Evolutionary conservation across 2,329 filamentous ascomycete genomes (phyloP).

Genomic region (Penicillium sclerotigenum): DNA sequence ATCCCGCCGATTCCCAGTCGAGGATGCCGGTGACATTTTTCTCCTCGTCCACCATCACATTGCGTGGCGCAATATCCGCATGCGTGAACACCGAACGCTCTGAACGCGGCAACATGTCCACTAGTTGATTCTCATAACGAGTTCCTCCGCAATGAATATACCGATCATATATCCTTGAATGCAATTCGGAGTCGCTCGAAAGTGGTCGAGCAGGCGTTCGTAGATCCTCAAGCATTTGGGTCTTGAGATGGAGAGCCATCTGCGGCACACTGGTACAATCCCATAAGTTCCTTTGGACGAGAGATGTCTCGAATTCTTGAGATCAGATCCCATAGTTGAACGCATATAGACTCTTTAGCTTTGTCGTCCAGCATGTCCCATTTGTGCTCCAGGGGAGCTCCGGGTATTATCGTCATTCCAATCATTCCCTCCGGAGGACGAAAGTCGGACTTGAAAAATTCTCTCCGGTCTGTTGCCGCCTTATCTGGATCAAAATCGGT

Average conservation of each 20-base stretch:
- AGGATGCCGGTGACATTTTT: slow-evolving; percentile 33
- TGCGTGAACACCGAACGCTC: slow-evolving; percentile 32
- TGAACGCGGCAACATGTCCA: slow-evolving; percentile 26
- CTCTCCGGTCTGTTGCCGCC: no score
- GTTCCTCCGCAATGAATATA: slow-evolving; percentile 24
- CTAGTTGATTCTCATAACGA: slow-evolving; percentile 20
- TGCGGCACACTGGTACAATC: slow-evolving; percentile 23
- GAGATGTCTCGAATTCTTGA: slow-evolving; percentile 5
- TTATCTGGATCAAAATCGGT: no score
- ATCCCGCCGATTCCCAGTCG: slow-evolving; percentile 43
- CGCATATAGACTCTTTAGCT: slow-evolving; percentile 22
- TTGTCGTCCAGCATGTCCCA: slow-evolving; percentile 20
- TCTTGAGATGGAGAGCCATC: slow-evolving; percentile 22
- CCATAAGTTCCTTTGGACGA: slow-evolving; percentile 14
- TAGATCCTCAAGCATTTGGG: slow-evolving; percentile 22
- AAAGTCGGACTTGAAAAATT: no score
- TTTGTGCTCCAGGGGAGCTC: slow-evolving; percentile 13
- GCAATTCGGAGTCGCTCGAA: slow-evolving; percentile 19
- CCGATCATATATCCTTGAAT: slow-evolving; percentile 24
- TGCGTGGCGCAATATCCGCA: slow-evolving; percentile 33
- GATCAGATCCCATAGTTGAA: slow-evolving; percentile 21
- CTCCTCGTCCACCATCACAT: slow-evolving; percentile 31
- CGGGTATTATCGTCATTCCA: slow-evolving; percentile 15
- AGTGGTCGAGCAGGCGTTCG: slow-evolving; percentile 20
- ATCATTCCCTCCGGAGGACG: background rate